Evolutionary conservation across 441 rosid genomes (phyloP), one percentile per base, ranked within the genome.

Genomic region (Arabidopsis hybrid): DNA sequence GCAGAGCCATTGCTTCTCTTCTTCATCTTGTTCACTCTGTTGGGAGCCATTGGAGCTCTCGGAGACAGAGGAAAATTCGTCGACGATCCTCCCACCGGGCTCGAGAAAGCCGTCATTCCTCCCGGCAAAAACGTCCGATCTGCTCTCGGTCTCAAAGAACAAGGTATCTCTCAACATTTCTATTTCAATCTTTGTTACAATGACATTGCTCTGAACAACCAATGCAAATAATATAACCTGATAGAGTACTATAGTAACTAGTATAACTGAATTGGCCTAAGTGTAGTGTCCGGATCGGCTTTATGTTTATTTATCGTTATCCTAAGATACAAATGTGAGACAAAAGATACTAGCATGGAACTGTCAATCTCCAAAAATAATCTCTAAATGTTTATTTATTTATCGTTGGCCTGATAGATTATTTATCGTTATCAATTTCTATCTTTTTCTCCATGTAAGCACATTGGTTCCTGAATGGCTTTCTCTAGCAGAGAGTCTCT

Each of bases 1-100:
- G 98, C 98, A 5, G 98, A 94, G 71, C 98, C 98, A 10, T 90
- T 94, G 74, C 93, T 94, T 52, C 88, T 94, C 11, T 94, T 94
- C 91, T 94, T 94, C 85, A 94, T 94, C 50, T 83, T 94, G 39
- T 91, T 94, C 85, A 94, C 98, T 40, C 67, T 94, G 64, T 90
- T 94, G 21, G 98, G 98, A 72, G 97, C 98, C 73, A 94, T 94
- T 36, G 98, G 98, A 72, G 98, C 95, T 46, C 77, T 91, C 8
- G 98, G 98, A 31, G 98, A 94, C 84, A 85, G 97, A 51, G 98
- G 98, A 6, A 60, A 67, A 58, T 94, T 94, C 68, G 95, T 94
- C 6, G 98, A 93, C 51, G 97, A 93, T 26, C 81, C 88, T 8
- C 64, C 91, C 0, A 71, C 96, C 2, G 98, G 98, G 8, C 39